Base-by-base conservation (phyloP, 306 rosid genomes). In the Quercus mongolica region DNA sequence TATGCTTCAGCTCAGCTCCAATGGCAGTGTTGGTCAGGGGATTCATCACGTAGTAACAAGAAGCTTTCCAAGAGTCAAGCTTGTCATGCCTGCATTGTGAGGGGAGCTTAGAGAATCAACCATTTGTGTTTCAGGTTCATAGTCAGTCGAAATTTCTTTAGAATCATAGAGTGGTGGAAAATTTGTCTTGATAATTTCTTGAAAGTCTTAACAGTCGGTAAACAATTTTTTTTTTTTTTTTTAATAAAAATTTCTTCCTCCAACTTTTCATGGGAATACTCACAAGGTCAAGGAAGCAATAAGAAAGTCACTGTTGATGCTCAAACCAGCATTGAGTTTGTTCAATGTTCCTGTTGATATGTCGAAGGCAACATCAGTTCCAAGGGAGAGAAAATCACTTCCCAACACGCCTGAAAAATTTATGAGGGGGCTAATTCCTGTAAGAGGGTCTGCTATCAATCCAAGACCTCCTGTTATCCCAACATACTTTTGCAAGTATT, bases 401-500 rank as follows among this genome's bases (percentile, higher is more conserved):
- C 94, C 94, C 58, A 85, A 1, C 6, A 82, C 86, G 33, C 94
- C 87, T 0, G 94, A 90, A 10, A 87, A 71, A 74, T 67, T 84
- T 21, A 85, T 49, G 54, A 76, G 75, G 31, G 92, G 94, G 7
- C 82, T 84, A 82, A 41, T 83, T 76, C 80, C 84, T 26, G 77
- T 69, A 17, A 56, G 63, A 1, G 78, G n/a, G 74, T 84, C 78
- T 81, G 82, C 86, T 81, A 55, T 67, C 46, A 90, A 28, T 79
- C 91, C 91, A 68, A 90, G 70, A 81, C 94, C 86, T 76, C 94
- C 97, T 23, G 89, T 81, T 49, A 90, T 46, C 65, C 90, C 92
- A 14, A 71, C 73, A 80, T 77, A 85, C 74, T 76, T 80, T 65
- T 69, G 76, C 86, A 84, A 23, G 82, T 84, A 82, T 71, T 88